Percentiles rank a stretch among this genome's conserved stretches.
phyloP scores from a whole-genome alignment of 164 flowering plant species.

The Chimonanthus salicifolius region DNA sequence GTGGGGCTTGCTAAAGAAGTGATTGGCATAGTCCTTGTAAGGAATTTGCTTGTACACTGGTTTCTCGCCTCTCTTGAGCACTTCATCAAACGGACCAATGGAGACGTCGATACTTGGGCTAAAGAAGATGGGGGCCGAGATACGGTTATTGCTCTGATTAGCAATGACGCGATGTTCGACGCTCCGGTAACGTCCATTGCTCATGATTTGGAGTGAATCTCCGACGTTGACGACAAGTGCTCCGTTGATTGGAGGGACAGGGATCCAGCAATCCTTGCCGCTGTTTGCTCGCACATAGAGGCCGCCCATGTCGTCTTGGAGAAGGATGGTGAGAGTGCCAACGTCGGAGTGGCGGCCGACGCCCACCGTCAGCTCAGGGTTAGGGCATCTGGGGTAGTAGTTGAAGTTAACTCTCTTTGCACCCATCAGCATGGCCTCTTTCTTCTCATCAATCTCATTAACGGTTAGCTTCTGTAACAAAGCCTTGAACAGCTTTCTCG shows the following conservation, averaged over 20 bases:
- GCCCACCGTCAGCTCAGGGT: slow-evolving; percentile 15
- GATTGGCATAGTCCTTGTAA: slow-evolving; percentile 14
- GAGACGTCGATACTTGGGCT: slow-evolving; percentile 12
- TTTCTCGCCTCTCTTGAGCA: slow-evolving; percentile 12
- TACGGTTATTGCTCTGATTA: slow-evolving; percentile 5
- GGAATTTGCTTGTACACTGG: slow-evolving; percentile 6
- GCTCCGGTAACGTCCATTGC: slow-evolving; percentile 19
- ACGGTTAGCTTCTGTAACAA: slow-evolving; percentile 12
- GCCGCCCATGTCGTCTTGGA: slow-evolving; percentile 23
- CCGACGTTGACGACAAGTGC: too few relatives aligned
- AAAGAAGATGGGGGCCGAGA: slow-evolving; percentile 14
- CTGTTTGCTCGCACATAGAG: slow-evolving; percentile 14
- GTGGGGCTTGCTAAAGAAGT: slow-evolving; percentile 11
- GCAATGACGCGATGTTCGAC: slow-evolving; percentile 15
- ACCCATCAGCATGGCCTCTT: not conserved
- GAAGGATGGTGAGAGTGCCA: slow-evolving; percentile 15
- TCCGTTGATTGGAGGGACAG: not conserved
- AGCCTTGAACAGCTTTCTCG: slow-evolving; percentile 3
- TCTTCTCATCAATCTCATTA: slow-evolving; percentile 5
- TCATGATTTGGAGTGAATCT: slow-evolving; percentile 8
- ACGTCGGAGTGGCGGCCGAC: not conserved
- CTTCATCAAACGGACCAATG: slow-evolving; percentile 16
- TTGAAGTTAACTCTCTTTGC: slow-evolving; percentile 18
- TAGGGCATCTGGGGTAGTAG: slow-evolving; percentile 18
- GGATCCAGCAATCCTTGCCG: too few relatives aligned